Conservation (phyloP, 495 filamentous ascomycete genomes). For the Aspergillus sclerotioniger region DNA sequence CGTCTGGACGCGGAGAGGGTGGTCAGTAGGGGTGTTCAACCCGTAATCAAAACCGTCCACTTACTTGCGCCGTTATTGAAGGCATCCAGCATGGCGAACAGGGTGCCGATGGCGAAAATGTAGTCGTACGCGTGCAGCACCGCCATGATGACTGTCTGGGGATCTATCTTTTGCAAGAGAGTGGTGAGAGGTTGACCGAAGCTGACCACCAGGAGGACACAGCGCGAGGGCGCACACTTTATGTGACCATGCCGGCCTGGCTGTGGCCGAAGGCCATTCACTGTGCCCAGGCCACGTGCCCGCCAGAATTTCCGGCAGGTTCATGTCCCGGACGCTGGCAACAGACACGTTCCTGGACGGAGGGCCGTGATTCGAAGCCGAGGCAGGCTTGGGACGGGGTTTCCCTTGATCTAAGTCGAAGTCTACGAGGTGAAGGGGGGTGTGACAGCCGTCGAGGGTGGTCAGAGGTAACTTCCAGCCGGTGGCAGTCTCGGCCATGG, state of each 20-base stretch:
- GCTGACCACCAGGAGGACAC: not conserved
- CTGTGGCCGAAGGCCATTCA: not conserved
- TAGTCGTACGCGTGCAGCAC: slow-evolving; percentile 60
- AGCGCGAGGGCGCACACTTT: not conserved
- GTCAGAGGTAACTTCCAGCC: too few relatives aligned
- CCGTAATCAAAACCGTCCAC: too few relatives aligned
- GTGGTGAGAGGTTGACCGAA: not conserved
- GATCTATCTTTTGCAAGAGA: not conserved
- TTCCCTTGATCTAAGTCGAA: not conserved
- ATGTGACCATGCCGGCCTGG: not conserved
- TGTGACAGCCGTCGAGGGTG: too few relatives aligned
- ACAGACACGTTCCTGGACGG: slow-evolving; percentile 2
- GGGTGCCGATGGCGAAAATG: slow-evolving; percentile 71
- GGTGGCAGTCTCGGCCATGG: too few relatives aligned
- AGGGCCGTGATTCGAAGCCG: slow-evolving; percentile 2
- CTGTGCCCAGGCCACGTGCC: not conserved
- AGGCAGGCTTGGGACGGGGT: not conserved
- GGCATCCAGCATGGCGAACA: slow-evolving; percentile 74
- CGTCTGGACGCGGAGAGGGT: slow-evolving; percentile 38
- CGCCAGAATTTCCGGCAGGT: not conserved
- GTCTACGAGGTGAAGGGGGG: too few relatives aligned
- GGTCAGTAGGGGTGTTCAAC: not conserved
- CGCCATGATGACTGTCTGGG: slow-evolving; percentile 39
- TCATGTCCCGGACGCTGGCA: not conserved
- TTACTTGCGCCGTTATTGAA: slow-evolving; percentile 68